Evolutionary conservation across 2,329 filamentous ascomycete species (phyloP).

Genomic region (Stylonectria norvegica): DNA sequence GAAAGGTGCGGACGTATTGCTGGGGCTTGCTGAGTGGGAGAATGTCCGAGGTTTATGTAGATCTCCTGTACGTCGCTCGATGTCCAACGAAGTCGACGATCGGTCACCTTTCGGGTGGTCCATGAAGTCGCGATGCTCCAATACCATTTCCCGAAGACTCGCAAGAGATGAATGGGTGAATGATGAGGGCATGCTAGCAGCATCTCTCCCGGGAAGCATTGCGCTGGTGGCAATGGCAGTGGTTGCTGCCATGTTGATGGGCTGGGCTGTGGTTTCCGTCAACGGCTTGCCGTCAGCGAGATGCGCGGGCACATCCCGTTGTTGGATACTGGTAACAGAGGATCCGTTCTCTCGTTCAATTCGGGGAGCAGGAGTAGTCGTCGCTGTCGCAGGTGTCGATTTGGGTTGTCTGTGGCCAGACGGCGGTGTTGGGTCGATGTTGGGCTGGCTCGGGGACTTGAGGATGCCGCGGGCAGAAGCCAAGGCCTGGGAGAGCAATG

Average conservation of each 20-base stretch:
- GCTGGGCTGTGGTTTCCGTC: conserved; percentile 34
- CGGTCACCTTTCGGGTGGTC: conserved; percentile 29
- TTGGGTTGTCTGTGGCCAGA: conserved; percentile 10
- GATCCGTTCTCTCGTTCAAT: conserved; percentile 19
- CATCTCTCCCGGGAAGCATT: conserved; percentile 27
- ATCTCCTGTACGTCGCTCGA: conserved; percentile 28
- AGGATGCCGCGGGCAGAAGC: conserved; percentile 55
- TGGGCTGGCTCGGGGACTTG: conserved; percentile 8
- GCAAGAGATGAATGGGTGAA: conserved; percentile 31
- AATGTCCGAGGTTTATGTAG: conserved; percentile 23
- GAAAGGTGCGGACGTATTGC: conserved; percentile 25
- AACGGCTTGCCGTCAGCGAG: conserved; percentile 37
- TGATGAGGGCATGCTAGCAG: conserved; percentile 31
- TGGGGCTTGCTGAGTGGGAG: conserved; percentile 27
- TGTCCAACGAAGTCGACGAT: conserved; percentile 34
- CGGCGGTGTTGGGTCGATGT: conserved; percentile 7
- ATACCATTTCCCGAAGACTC: conserved; percentile 36
- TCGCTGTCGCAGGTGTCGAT: conserved; percentile 29
- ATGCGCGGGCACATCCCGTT: conserved; percentile 35
- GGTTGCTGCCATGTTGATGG: conserved; percentile 32
- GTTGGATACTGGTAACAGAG: conserved; percentile 9
- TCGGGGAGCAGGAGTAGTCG: conserved; percentile 8
- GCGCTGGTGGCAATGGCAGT: conserved; percentile 31
- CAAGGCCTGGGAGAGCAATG: conserved; percentile 55
- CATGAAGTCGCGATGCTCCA: conserved; percentile 34